Base-by-base conservation (phyloP, 2,329 filamentous ascomycete genomes). In the Fusarium aywerte region DNA sequence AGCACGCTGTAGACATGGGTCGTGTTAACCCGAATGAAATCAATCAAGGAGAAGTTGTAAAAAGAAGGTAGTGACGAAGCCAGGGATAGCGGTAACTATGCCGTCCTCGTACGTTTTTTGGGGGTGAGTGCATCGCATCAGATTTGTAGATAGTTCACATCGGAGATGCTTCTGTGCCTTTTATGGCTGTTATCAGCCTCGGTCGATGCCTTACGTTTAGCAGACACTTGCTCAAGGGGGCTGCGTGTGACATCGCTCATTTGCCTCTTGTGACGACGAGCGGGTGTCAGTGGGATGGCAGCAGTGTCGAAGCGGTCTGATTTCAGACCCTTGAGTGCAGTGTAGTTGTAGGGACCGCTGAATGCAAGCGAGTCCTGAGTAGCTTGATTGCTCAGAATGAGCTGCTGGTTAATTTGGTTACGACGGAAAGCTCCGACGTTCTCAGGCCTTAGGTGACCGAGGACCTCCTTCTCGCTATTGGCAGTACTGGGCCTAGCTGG, bases 391-490 rank as follows among this genome's bases (percentile, higher is more conserved):
- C 85, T 87, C 65, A 85, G 77, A 59, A 88, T 86, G 61, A 88
- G 80, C 69, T 87, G 84, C 74, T 87, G 84, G 74, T 87, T 86
- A 81, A 82, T 88, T 75, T 87, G 88, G 76, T 87, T 89, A 67
- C 83, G 87, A 56, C 91, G 91, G 83, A 96, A 96, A 2, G 92
- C 90, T 35, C 91, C 91, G 33, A 96, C 91, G 15, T 90, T 87
- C 57, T 89, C 86, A 10, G 84, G 79, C 59, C 87, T 87, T 68
- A 88, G 86, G 72, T 90, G 88, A 36, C 93, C 87, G 12, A 78
- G 75, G 10, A 81, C 75, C 35, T 83, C 79, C 18, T 77, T 76
- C 65, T 87, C 83, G 72, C 82, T 82, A 29, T 79, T 77, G 35
- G 82, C 78, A 33, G 83, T 84, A n/a, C 78, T 79, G 27, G 82